Base-by-base conservation (phyloP, 208 protist species). In the Crithidia fasciculata region DNA sequence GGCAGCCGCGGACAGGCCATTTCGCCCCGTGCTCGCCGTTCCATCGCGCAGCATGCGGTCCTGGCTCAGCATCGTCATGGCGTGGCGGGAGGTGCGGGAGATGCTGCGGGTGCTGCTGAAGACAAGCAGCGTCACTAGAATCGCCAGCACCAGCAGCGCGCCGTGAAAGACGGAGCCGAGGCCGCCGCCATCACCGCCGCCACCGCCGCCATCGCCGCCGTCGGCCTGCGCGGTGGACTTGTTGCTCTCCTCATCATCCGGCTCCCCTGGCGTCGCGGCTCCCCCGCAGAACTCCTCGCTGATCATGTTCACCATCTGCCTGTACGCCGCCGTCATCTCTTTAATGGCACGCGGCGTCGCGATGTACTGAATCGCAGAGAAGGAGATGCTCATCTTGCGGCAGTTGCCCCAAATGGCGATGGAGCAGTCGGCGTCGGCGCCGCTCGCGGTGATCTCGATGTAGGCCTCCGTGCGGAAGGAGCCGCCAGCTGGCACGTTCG, bases 381-480 rank as follows among this genome's bases (percentile, higher is more conserved):
- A 92, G 39, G 81, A 62, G 10, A 92, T 80, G 52, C 82, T 87
- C 87, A 95, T 89, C 61, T 93, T 93, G 16, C 81, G 78, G 79
- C 88, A 94, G 45, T 87, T 87, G 36, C 87, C 91, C 74, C 80
- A 94, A 58, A 95, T 77, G 40, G 72, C 78, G 12, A 95, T 82
- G 55, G 81, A 76, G 80, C 84, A 91, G 61, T 91, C 82, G 6
- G 55, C 64, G 50, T 88, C 76, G 16, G 79, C 78, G 56, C 73
- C 83, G 45, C 73, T 75, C 4, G 88, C 88, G n/a, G 88, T 91
- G 68, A 95, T 85, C 69, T 90, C 82, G 8, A 80, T 72, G 56
- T 91, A 79, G 28, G 88, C 82, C 80, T 95, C 91, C 7, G 87
- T 92, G 58, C 91, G 86, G 64, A 95, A 95, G 18, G 86, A 84